These are phyloP conservation scores for Botrytis fabae DNA, from an alignment of 2,329 filamentous ascomycete species.

Conservation along the genomic window DNA sequence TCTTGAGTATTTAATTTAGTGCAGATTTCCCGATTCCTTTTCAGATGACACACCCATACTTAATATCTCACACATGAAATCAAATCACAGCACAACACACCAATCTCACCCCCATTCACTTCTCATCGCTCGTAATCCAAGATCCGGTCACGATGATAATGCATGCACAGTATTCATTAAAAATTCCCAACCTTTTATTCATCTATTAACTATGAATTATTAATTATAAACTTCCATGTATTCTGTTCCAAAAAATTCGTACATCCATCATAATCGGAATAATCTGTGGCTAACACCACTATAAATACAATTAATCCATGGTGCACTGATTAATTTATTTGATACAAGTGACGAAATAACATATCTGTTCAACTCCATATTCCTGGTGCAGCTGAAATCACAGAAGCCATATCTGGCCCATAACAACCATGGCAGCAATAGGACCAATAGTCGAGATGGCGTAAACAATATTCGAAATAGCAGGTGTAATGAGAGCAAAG, in stretches of 20 bases:
- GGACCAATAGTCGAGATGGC: slow-evolving; percentile 10
- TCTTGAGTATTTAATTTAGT: background rate
- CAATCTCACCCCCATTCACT: background rate
- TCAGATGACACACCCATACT: background rate
- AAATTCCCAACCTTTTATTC: background rate
- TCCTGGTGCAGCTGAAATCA: background rate
- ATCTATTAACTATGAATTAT: slow-evolving; percentile 6
- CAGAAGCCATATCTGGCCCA: slow-evolving; percentile 21
- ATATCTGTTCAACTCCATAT: background rate
- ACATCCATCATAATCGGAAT: background rate
- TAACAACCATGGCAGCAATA: slow-evolving; percentile 11
- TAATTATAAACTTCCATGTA: slow-evolving; percentile 12
- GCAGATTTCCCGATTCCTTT: background rate
- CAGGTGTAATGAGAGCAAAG: background rate
- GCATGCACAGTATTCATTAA: background rate
- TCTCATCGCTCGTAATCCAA: background rate
- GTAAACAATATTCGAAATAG: slow-evolving; percentile 17
- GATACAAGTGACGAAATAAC: slow-evolving; percentile 5
- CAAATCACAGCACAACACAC: background rate
- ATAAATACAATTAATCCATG: background rate
- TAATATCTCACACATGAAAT: background rate
- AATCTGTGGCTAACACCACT: background rate
- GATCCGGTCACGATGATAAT: background rate
- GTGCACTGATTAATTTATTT: slow-evolving; percentile 7
- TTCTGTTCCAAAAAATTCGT: slow-evolving; percentile 15